phyloP scores from a whole-genome alignment of 768 basidiomycete species.

The Termitomyces titanicus region DNA sequence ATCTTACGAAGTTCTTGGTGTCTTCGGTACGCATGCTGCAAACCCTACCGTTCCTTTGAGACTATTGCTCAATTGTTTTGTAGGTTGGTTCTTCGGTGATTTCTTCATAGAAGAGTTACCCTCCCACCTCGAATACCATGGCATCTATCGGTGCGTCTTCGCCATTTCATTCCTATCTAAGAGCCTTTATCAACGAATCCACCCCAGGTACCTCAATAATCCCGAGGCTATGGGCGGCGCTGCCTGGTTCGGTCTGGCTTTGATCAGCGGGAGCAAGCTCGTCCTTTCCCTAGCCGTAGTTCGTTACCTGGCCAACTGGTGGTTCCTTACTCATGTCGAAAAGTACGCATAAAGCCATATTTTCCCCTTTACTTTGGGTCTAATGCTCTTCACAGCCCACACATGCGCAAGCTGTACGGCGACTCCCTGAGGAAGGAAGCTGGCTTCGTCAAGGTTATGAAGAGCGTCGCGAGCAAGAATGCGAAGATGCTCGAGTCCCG shows the following conservation, averaged over 20 bases:
- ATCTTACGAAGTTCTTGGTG: conserved; percentile 88
- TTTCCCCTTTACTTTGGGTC: background rate
- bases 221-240: conserved; percentile 96
- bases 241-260: conserved; percentile 88
- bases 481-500: conserved; percentile 70
- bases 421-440: conserved; percentile 92
- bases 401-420: conserved; percentile 96
- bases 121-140: conserved; percentile 87
- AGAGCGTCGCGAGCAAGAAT: conserved; percentile 84
- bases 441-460: conserved; percentile 97
- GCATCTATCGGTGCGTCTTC: conserved; percentile 77
- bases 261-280: conserved; percentile 92
- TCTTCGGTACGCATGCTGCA: conserved; percentile 72
- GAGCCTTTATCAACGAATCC: background rate
- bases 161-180: background rate
- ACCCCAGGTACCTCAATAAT: conserved; percentile 79
- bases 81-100: conserved; percentile 98
- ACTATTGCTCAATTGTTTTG: background rate
- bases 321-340: conserved; percentile 92
- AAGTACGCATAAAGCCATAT: conserved; percentile 55
- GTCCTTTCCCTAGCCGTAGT: conserved; percentile 82
- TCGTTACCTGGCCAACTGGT: conserved; percentile 87
- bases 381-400: conserved; percentile 58
- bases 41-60: background rate
- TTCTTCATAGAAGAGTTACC: conserved; percentile 97